Evolutionary conservation across 2,329 filamentous ascomycete species (phyloP).

Genomic region (Aspergillus pseudoterreus): DNA sequence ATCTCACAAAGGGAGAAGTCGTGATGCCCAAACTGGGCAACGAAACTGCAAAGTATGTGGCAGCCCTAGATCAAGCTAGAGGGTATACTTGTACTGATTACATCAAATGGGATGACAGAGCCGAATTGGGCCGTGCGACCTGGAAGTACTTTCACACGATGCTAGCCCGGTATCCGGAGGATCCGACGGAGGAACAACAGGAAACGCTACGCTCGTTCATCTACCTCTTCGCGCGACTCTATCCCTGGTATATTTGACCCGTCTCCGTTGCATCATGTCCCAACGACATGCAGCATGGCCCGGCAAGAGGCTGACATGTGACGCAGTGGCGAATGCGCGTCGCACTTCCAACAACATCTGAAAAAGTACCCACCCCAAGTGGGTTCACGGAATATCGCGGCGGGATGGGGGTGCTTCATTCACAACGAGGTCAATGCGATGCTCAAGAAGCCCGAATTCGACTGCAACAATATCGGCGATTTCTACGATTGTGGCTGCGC

Average conservation of each 20-base stretch:
- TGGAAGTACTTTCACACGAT: conserved; percentile 67
- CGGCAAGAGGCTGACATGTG: conserved; percentile 8
- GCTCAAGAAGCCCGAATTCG: conserved; percentile 58
- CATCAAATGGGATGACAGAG: conserved; percentile 35
- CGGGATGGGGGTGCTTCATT: conserved; percentile 64
- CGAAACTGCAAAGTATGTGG: conserved; percentile 45
- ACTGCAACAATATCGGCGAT: conserved; percentile 62
- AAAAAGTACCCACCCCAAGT: conserved; percentile 63
- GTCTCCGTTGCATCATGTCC: neutral
- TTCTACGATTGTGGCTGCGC: conserved; percentile 66
- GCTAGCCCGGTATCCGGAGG: conserved; percentile 63
- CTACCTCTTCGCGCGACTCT: conserved; percentile 61
- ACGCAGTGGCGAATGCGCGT: conserved; percentile 59
- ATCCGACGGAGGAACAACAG: conserved; percentile 58
- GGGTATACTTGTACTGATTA: conserved; percentile 4
- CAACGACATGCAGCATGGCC: conserved; percentile 1
- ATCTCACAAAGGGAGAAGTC: conserved; percentile 40
- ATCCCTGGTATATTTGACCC: conserved; percentile 52
- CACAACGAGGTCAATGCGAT: conserved; percentile 65
- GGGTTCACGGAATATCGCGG: conserved; percentile 58
- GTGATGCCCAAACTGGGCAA: conserved; percentile 48
- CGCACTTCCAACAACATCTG: conserved; percentile 60
- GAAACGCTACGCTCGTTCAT: conserved; percentile 58
- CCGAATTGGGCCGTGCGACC: conserved; percentile 61
- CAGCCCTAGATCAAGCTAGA: neutral